Evolutionary conservation across 2,329 filamentous ascomycete species (phyloP).

Genomic region (Laburnicola sp.): DNA sequence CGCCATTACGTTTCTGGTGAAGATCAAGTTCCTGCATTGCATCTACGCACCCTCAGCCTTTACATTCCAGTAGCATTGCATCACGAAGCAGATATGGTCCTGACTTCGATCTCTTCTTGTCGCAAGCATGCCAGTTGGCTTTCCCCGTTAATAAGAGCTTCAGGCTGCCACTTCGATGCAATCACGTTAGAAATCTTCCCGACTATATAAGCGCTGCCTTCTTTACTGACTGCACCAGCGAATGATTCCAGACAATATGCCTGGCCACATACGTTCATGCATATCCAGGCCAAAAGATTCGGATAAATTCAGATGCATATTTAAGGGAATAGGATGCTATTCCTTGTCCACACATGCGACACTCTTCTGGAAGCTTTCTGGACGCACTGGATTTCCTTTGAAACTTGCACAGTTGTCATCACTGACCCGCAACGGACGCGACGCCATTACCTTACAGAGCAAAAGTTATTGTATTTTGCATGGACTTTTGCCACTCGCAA

Average conservation of each 20-base stretch:
- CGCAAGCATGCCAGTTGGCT: too few species aligned
- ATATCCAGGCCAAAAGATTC: background rate
- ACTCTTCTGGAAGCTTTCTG: conserved; percentile 1
- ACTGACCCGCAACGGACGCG: too few species aligned
- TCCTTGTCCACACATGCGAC: background rate
- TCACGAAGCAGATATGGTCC: too few species aligned
- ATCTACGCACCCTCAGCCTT: too few species aligned
- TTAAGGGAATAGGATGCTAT: background rate
- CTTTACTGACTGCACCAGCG: background rate
- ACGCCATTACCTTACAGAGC: too few species aligned
- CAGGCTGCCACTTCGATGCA: background rate
- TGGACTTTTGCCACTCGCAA: too few species aligned
- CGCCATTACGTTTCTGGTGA: too few species aligned
- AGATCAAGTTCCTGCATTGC: too few species aligned
- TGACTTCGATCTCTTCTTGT: too few species aligned
- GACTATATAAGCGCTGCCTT: background rate
- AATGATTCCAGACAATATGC: background rate
- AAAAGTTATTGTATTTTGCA: too few species aligned
- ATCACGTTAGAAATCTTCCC: background rate
- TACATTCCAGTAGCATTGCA: too few species aligned
- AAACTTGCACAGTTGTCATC: background rate
- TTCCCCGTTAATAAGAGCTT: background rate
- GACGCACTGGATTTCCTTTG: background rate
- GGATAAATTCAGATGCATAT: background rate
- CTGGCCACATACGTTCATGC: conserved; percentile 1